Evolutionary conservation across 148 eudicot species (phyloP).

Genomic region (Rhododendron mucronatum): DNA sequence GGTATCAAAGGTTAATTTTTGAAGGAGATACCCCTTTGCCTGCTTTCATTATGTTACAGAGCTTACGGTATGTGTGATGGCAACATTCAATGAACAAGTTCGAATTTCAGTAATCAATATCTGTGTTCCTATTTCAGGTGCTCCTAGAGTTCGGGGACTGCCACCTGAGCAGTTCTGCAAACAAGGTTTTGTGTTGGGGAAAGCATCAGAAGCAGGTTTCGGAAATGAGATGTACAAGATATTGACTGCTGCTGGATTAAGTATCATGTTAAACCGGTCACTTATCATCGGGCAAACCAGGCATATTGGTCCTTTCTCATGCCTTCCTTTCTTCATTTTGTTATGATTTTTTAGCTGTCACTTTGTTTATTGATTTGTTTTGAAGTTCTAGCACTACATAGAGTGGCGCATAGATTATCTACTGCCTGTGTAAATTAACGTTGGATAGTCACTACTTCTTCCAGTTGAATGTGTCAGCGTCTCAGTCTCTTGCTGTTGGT

Average conservation of each 20-base stretch:
- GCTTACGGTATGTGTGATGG: background rate
- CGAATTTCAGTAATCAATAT: background rate
- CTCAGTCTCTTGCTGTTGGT: background rate
- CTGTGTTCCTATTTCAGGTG: conserved; percentile 40
- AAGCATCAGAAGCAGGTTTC: conserved; percentile 89
- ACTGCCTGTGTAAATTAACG: background rate
- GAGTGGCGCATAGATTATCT: background rate
- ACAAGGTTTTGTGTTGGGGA: conserved; percentile 80
- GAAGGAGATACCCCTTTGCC: background rate
- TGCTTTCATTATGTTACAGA: too few relatives aligned
- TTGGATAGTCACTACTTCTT: background rate
- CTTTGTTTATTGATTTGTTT: background rate
- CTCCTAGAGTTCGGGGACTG: conserved; percentile 52
- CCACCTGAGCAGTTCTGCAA: conserved; percentile 64
- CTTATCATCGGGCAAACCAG: conserved; percentile 93
- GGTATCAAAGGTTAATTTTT: background rate
- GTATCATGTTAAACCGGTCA: conserved; percentile 87
- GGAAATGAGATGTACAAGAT: conserved; percentile 95
- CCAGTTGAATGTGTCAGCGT: background rate
- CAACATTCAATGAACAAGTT: background rate
- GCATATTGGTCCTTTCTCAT: conserved; percentile 91
- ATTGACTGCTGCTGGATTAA: conserved; percentile 70
- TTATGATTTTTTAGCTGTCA: background rate
- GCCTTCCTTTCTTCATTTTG: conserved; percentile 36
- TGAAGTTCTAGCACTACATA: background rate